Conservation (phyloP, 2,329 filamentous ascomycete genomes). For the Bertia moriformis region DNA sequence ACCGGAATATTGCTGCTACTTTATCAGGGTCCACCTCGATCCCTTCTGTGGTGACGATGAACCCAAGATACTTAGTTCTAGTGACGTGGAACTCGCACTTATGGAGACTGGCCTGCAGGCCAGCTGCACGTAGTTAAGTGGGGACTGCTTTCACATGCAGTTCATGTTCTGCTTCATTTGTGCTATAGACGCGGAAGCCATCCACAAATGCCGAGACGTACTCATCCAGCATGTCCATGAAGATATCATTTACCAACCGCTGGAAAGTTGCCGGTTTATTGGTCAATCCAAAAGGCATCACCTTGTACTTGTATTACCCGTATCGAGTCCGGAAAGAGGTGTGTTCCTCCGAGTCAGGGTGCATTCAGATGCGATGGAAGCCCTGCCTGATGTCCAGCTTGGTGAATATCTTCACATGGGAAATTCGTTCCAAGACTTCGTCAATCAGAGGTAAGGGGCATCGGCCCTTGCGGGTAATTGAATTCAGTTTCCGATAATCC, state of each 20-base stretch:
- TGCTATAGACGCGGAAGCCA: not conserved
- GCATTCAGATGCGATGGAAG: conserved; percentile 2
- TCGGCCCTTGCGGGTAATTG: conserved; percentile 1
- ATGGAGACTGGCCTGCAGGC: not conserved
- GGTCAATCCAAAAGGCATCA: conserved; percentile 1
- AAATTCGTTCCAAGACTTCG: not conserved
- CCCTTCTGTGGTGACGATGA: not conserved
- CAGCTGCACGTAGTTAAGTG: not conserved
- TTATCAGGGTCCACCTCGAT: not conserved
- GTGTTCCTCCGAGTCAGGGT: conserved; percentile 1
- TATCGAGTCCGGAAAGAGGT: conserved; percentile 2
- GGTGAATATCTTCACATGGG: conserved; percentile 2
- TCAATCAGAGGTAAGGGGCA: conserved; percentile 3
- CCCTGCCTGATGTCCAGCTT: conserved; percentile 2
- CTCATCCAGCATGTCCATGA: conserved; percentile 2
- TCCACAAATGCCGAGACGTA: not conserved
- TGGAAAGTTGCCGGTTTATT: conserved; percentile 2
- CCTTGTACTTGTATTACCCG: conserved; percentile 3
- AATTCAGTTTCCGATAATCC: conserved; percentile 3
- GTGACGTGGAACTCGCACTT: not conserved
- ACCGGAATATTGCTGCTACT: not conserved
- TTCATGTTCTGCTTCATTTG: not conserved
- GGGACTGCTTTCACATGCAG: not conserved
- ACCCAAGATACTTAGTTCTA: not conserved
- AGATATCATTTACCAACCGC: conserved; percentile 2